Base-by-base conservation (phyloP, 805 yeast species). In the Cyberlindnera maritima region DNA sequence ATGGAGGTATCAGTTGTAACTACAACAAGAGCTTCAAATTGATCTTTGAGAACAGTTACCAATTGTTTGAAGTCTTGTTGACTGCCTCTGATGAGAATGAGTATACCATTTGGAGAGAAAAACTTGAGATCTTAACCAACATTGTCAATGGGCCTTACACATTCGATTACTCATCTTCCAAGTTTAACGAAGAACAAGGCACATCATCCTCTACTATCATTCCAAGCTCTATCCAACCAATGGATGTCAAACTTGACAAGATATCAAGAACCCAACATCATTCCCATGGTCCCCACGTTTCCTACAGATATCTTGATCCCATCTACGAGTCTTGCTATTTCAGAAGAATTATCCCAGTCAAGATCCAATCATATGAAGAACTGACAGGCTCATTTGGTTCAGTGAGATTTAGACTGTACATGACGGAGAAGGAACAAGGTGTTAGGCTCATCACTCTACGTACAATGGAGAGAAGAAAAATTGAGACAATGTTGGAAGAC, bases 21-120 rank as follows among this genome's bases (percentile, higher is more conserved):
- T 64, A 63, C 51, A 60, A 65, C 0, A 49, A 58, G 39, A 49
- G 61, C 10, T 62, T 79, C 40, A 80, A 79, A 52, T 26, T 81
- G 1, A 54, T 67, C 4, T 79, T 78, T 62, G 84, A 79, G 55
- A 51, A 69, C 33, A 55, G 64, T 11, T 68, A 56, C 44, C 62
- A 64, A 34, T 60, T 73, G 1, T 74, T 66, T 56, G 87, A 81
- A 58, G 37, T 80, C 1, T 53, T 76, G 21, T 56, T 76, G 10
- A 43, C 71, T 4, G 62, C 69, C 13, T 49, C 63, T 0, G 57
- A 64, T 36, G 43, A 49, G 4, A 21, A 44, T 2, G 85, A 80
- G 48, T 57, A 54, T 36, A 36, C 47, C 0, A 46, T 66, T 0
- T 81, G 86, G 86, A 44, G 48, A 10, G 68, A 69, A 31, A 55